Evolutionary conservation across 139 green algal species (phyloP).

Genomic region (Micractinium conductrix): DNA sequence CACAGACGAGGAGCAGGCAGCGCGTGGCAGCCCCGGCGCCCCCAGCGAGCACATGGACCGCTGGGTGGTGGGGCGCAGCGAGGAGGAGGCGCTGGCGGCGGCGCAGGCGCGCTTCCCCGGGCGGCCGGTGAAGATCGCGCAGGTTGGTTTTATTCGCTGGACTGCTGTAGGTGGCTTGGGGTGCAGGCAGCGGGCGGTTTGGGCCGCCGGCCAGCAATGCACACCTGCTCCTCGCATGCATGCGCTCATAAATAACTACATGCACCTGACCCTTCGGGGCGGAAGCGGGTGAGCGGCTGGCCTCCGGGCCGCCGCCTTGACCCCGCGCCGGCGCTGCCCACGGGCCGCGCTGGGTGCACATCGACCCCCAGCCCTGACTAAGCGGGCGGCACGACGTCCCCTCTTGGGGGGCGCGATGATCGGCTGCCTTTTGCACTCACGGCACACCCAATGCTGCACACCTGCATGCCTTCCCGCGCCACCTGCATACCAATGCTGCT

Average conservation of each 20-base stretch:
- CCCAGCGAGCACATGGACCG: slow-evolving; percentile 58
- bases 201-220: too few relatives aligned
- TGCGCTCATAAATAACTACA: too few relatives aligned
- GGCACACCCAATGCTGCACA: slow-evolving; percentile 8
- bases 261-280: neutral
- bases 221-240: too few relatives aligned
- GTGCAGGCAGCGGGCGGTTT: too few relatives aligned
- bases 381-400: slow-evolving; percentile 20
- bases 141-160: slow-evolving; percentile 27
- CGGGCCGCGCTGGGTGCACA: neutral
- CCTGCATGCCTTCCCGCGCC: too few relatives aligned
- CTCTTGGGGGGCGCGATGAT: slow-evolving; percentile 1
- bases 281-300: too few relatives aligned
- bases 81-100: slow-evolving; percentile 68
- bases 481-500: too few relatives aligned
- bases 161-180: too few relatives aligned
- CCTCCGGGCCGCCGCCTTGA: neutral
- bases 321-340: neutral
- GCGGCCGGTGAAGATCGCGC: slow-evolving; percentile 66
- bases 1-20: slow-evolving; percentile 1
- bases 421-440: slow-evolving; percentile 37
- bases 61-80: slow-evolving; percentile 83
- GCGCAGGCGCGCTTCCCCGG: slow-evolving; percentile 51
- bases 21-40: slow-evolving; percentile 37
- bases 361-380: slow-evolving; percentile 19